Conservation (phyloP, 1,139 yeast species). For the Nadsonia commutata region DNA sequence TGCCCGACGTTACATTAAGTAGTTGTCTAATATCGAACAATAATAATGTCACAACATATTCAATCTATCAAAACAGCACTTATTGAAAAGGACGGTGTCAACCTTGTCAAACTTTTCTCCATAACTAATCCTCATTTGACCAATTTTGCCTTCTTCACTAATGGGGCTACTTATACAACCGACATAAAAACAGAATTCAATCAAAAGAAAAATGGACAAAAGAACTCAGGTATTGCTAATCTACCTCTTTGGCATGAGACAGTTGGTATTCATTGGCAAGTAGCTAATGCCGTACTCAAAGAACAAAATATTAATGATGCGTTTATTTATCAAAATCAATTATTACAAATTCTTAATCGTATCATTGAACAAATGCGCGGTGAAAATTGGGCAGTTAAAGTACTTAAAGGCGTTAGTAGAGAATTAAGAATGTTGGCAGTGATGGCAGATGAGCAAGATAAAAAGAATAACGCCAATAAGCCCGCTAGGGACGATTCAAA, state of each 20-base stretch:
- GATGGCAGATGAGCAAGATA: not conserved
- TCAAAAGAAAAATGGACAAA: conserved; percentile 2
- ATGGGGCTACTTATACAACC: conserved; percentile 12
- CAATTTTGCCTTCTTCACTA: conserved; percentile 12
- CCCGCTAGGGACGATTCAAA: not conserved
- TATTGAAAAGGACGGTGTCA: conserved; percentile 13
- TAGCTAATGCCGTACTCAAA: conserved; percentile 14
- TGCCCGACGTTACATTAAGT: too few relatives aligned
- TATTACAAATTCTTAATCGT: conserved; percentile 8
- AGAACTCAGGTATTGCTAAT: not conserved
- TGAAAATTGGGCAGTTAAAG: not conserved
- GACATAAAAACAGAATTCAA: conserved; percentile 9
- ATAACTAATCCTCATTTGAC: conserved; percentile 12
- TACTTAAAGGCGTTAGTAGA: not conserved
- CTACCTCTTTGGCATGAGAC: conserved; percentile 14
- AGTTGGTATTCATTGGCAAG: conserved; percentile 17
- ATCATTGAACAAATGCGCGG: not conserved
- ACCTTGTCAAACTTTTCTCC: conserved; percentile 14
- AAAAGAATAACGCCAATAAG: not conserved
- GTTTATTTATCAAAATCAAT: conserved; percentile 15
- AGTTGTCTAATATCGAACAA: too few relatives aligned
- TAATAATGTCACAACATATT: not conserved
- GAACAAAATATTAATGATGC: conserved; percentile 17
- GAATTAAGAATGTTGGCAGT: not conserved
- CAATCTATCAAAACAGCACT: conserved; percentile 8